These are phyloP conservation scores for Leccinum broughii DNA, from an alignment of 768 basidiomycete species.

Conservation along the genomic window DNA sequence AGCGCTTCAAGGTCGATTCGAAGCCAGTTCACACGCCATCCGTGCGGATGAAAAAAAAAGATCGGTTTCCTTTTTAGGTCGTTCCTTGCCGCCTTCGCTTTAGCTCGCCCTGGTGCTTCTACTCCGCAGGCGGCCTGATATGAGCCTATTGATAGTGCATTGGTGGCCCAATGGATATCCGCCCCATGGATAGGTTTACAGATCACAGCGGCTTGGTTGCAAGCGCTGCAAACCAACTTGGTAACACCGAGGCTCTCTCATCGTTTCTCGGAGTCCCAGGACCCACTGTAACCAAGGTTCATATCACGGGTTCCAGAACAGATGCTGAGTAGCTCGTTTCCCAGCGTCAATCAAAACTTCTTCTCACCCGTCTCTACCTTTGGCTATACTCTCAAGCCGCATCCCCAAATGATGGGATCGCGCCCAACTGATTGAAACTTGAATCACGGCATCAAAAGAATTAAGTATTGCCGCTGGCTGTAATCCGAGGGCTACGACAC, in stretches of 20 bases:
- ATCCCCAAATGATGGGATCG: slow-evolving; percentile 19
- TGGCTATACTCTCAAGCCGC: slow-evolving; percentile 1
- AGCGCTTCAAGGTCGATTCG: not conserved
- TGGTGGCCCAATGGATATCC: not conserved
- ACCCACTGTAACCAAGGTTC: not conserved
- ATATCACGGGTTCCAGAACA: not conserved
- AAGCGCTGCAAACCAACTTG: not conserved
- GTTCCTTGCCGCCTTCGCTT: not conserved
- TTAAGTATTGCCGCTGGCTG: slow-evolving; percentile 4
- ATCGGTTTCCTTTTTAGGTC: slow-evolving; percentile 1
- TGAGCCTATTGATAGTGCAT: too few species aligned
- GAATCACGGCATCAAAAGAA: slow-evolving; percentile 6
- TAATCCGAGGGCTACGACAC: slow-evolving; percentile 7
- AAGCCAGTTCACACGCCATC: not conserved
- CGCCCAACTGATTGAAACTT: slow-evolving; percentile 11
- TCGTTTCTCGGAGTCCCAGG: not conserved
- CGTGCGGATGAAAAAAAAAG: not conserved
- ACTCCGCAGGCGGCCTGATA: not conserved
- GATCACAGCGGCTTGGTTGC: not conserved
- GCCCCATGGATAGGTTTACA: not conserved
- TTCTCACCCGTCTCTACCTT: not conserved
- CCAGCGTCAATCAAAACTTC: slow-evolving; percentile 9
- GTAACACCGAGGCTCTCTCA: not conserved
- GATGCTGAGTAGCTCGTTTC: not conserved
- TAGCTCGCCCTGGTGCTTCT: not conserved